Evolutionary conservation across 441 rosid genomes (phyloP).

Genomic region (Daphne laureola): DNA sequence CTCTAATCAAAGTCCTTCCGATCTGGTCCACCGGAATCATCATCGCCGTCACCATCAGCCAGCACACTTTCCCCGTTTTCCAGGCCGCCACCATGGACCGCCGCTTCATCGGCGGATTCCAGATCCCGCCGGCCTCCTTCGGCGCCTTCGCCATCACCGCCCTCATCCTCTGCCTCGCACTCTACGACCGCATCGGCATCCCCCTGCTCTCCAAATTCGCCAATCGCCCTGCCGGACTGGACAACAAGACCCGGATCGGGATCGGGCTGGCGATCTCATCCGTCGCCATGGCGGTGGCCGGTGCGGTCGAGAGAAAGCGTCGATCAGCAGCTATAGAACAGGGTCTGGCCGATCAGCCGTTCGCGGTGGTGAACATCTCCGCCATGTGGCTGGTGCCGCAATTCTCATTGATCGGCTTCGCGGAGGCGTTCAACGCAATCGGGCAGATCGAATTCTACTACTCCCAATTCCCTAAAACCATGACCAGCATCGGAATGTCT

Average conservation of each 20-base stretch:
- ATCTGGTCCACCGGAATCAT: slow-evolving; percentile 42
- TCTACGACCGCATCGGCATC: slow-evolving; percentile 35
- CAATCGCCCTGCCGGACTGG: slow-evolving; percentile 23
- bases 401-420: slow-evolving; percentile 29
- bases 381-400: slow-evolving; percentile 44
- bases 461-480: slow-evolving; percentile 41
- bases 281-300: slow-evolving; percentile 26
- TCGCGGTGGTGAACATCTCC: slow-evolving; percentile 22
- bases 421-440: slow-evolving; percentile 34
- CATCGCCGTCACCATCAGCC: slow-evolving; percentile 32
- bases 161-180: slow-evolving; percentile 34
- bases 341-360: slow-evolving; percentile 19
- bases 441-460: slow-evolving; percentile 49
- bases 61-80: slow-evolving; percentile 31
- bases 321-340: slow-evolving; percentile 19
- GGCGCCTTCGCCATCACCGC: slow-evolving; percentile 25
- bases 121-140: slow-evolving; percentile 38
- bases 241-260: slow-evolving; percentile 37
- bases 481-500: slow-evolving; percentile 40
- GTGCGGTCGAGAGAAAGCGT: slow-evolving; percentile 28
- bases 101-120: slow-evolving; percentile 9
- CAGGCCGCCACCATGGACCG: slow-evolving; percentile 43
- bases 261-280: slow-evolving; percentile 32
- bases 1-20: slow-evolving; percentile 39
- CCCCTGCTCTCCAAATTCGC: slow-evolving; percentile 25